Evolutionary conservation across 208 protist species (phyloP).

Genomic region (Wallacemonas collosoma): DNA sequence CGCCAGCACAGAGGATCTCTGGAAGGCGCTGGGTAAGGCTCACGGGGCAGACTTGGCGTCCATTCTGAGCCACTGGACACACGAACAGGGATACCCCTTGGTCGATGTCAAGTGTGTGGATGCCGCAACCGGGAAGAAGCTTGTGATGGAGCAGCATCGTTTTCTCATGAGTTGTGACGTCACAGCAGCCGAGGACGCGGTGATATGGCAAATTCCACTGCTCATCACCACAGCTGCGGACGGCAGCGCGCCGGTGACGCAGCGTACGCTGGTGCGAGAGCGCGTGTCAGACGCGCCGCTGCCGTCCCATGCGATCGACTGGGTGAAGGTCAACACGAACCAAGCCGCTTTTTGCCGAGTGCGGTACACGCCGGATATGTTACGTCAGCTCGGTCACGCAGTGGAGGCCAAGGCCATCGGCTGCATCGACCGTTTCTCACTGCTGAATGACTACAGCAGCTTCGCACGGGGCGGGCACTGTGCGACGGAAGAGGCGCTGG

Average conservation of each 20-base stretch:
- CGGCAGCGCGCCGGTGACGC: slow-evolving; percentile 16
- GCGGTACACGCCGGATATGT: slow-evolving; percentile 53
- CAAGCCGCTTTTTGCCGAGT: slow-evolving; percentile 82
- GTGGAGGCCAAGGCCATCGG: slow-evolving; percentile 43
- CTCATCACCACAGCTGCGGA: slow-evolving; percentile 21
- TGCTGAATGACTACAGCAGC: slow-evolving; percentile 72
- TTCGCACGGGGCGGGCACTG: slow-evolving; percentile 71
- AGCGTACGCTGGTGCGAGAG: slow-evolving; percentile 15
- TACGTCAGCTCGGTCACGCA: slow-evolving; percentile 41
- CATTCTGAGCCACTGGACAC: slow-evolving; percentile 74
- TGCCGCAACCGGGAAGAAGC: slow-evolving; percentile 5
- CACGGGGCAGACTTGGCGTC: slow-evolving; percentile 55
- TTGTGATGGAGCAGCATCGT: slow-evolving; percentile 42
- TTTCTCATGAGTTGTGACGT: slow-evolving; percentile 47
- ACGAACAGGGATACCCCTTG: slow-evolving; percentile 76
- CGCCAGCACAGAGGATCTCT: slow-evolving; percentile 85
- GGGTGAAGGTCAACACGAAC: slow-evolving; percentile 74
- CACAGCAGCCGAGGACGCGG: slow-evolving; percentile 36
- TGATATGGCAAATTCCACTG: slow-evolving; percentile 78
- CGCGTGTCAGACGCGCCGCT: slow-evolving; percentile 20
- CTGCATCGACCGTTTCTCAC: slow-evolving; percentile 61
- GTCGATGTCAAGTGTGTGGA: slow-evolving; percentile 28
- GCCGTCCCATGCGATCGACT: slow-evolving; percentile 15
- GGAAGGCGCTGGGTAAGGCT: slow-evolving; percentile 72
- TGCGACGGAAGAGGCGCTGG: slow-evolving; percentile 39